Evolutionary conservation across 192 early-diverging fungal species (phyloP).

Genomic region (Coemansia sp.): DNA sequence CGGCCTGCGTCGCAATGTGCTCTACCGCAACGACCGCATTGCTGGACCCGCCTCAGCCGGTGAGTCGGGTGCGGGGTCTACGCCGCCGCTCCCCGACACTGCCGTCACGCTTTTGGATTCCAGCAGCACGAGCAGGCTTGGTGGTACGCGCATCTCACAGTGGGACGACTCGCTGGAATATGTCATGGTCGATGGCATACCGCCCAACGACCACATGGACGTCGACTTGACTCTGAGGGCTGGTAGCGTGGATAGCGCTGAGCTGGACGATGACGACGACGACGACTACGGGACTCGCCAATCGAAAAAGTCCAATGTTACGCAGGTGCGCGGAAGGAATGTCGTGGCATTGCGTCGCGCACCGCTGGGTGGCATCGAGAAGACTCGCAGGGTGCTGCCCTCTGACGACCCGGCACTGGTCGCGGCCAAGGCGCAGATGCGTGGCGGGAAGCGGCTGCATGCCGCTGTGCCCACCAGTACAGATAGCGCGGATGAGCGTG

Average conservation of each 20-base stretch:
- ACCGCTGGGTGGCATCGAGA: slow-evolving; percentile 36
- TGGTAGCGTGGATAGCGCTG: slow-evolving; percentile 34
- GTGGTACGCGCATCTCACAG: neutral
- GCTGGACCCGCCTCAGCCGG: slow-evolving; percentile 20
- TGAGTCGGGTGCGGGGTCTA: neutral
- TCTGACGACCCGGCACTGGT: slow-evolving; percentile 24
- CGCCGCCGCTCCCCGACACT: slow-evolving; percentile 24
- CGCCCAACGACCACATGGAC: slow-evolving; percentile 27
- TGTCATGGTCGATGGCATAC: slow-evolving; percentile 38
- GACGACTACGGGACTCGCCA: neutral
- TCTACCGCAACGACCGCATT: slow-evolving; percentile 38
- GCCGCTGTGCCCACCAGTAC: neutral
- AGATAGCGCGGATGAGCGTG: neutral
- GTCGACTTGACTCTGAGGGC: slow-evolving; percentile 31
- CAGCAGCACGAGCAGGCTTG: neutral
- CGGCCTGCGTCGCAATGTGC: slow-evolving; percentile 42
- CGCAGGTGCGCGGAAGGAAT: slow-evolving; percentile 37
- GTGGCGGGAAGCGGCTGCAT: slow-evolving; percentile 7
- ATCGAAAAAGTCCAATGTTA: neutral
- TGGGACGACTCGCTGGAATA: slow-evolving; percentile 28
- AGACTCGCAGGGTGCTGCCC: slow-evolving; percentile 23
- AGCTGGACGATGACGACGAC: slow-evolving; percentile 7
- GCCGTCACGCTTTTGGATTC: slow-evolving; percentile 21
- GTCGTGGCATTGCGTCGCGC: slow-evolving; percentile 29
- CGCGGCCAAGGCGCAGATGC: slow-evolving; percentile 47